These are phyloP conservation scores for Fusarium stilboides DNA, from an alignment of 2,329 filamentous ascomycete genomes.

Conservation along the genomic window DNA sequence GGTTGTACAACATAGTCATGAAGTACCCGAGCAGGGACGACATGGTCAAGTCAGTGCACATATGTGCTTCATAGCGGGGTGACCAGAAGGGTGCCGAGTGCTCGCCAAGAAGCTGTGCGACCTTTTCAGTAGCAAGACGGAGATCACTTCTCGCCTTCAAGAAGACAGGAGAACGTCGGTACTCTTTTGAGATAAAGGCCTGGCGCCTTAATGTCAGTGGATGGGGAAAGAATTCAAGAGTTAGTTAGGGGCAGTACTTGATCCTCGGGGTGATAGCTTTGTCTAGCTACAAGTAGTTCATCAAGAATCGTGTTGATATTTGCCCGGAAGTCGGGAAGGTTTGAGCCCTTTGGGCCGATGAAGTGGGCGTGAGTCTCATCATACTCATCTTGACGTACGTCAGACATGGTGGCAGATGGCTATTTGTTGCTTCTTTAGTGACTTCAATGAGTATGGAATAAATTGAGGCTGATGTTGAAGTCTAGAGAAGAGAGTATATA, in stretches of 20 bases:
- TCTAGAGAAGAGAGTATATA: background rate
- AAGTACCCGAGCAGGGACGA: constrained; percentile 62
- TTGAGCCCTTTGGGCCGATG: constrained; percentile 60
- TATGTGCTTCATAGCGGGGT: constrained; percentile 63
- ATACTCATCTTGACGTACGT: constrained; percentile 36
- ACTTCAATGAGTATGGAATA: background rate
- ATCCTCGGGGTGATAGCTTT: constrained; percentile 56
- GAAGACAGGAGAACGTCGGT: constrained; percentile 55
- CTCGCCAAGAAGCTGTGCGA: constrained; percentile 57
- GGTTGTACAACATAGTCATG: constrained; percentile 66
- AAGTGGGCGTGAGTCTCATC: constrained; percentile 56
- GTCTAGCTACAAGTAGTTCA: constrained; percentile 53
- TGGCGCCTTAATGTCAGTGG: background rate
- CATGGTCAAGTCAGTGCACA: constrained; percentile 62
- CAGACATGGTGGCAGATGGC: constrained; percentile 15
- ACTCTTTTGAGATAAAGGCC: constrained; percentile 56
- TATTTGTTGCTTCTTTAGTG: background rate
- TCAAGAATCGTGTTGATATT: constrained; percentile 59
- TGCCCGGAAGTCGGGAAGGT: constrained; percentile 57
- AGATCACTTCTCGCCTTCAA: constrained; percentile 53
- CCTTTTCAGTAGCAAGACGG: constrained; percentile 53
- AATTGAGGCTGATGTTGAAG: too few species aligned
- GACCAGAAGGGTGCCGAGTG: constrained; percentile 64
- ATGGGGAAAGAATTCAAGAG: rapidly evolving
- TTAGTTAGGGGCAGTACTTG: constrained; percentile 45